Conservation (phyloP, 2,329 filamentous ascomycete genomes). For the Clathrospora elynae region DNA sequence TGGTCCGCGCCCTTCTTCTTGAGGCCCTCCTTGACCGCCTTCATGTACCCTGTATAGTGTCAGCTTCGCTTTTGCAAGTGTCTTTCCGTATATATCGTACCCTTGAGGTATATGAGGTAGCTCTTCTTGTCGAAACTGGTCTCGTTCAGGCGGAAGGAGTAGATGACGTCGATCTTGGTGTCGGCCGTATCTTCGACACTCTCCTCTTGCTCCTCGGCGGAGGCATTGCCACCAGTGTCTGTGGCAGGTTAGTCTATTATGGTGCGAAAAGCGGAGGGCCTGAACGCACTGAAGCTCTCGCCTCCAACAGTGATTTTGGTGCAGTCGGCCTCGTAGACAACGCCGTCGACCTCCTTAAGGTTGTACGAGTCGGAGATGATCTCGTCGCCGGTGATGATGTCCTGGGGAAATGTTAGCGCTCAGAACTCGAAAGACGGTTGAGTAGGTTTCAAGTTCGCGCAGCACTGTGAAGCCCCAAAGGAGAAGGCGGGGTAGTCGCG, state of each 20-base stretch:
- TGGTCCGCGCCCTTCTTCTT: slow-evolving; percentile 61
- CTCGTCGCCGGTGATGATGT: slow-evolving; percentile 89
- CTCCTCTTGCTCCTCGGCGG: slow-evolving; percentile 85
- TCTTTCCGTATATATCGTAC: slow-evolving; percentile 54
- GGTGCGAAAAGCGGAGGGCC: slow-evolving; percentile 1
- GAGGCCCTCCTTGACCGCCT: slow-evolving; percentile 83
- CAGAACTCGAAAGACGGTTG: slow-evolving; percentile 3
- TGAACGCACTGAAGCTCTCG: slow-evolving; percentile 69
- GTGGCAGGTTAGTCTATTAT: slow-evolving; percentile 11
- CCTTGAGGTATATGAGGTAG: slow-evolving; percentile 83
- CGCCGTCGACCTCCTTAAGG: slow-evolving; percentile 76
- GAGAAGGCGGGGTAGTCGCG: slow-evolving; percentile 35
- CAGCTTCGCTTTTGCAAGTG: slow-evolving; percentile 1
- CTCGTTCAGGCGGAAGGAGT: slow-evolving; percentile 85
- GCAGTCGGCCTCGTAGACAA: slow-evolving; percentile 91
- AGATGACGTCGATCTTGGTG: slow-evolving; percentile 89
- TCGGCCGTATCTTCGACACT: slow-evolving; percentile 70
- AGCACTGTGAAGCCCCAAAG: slow-evolving; percentile 19
- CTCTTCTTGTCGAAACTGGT: slow-evolving; percentile 85
- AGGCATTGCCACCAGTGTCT: slow-evolving; percentile 96
- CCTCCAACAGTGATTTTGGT: slow-evolving; percentile 81
- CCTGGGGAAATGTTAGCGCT: slow-evolving; percentile 61
- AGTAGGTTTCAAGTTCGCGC: slow-evolving; percentile 10
- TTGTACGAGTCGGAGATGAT: slow-evolving; percentile 95
- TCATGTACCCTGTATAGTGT: slow-evolving; percentile 75